Conservation (phyloP, 257 asterid species). For the Fraxinus americana region DNA sequence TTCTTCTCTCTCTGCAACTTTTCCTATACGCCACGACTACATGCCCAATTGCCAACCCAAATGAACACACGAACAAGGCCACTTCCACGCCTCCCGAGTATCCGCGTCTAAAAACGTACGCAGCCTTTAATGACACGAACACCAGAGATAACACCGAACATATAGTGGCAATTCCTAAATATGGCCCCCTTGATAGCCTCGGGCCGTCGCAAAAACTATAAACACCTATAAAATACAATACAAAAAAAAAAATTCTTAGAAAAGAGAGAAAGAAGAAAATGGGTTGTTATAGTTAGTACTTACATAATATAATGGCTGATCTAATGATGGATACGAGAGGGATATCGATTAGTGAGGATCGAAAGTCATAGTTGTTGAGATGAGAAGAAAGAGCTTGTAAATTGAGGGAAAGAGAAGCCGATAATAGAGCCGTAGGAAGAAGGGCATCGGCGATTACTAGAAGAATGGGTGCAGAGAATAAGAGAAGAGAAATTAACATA, state of each 20-base stretch:
- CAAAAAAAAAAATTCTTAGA: too few relatives aligned
- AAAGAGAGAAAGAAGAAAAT: too few relatives aligned
- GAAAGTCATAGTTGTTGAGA: slow-evolving; percentile 70
- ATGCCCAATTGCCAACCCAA: slow-evolving; percentile 73
- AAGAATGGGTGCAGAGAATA: slow-evolving; percentile 81
- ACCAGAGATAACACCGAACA: slow-evolving; percentile 79
- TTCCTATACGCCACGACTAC: slow-evolving; percentile 82
- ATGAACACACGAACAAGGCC: slow-evolving; percentile 63
- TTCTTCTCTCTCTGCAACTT: slow-evolving; percentile 81
- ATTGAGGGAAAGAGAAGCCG: slow-evolving; percentile 50
- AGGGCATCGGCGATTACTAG: slow-evolving; percentile 75
- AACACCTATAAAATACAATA: slow-evolving; percentile 48
- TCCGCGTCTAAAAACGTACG: slow-evolving; percentile 53
- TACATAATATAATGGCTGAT: slow-evolving; percentile 81
- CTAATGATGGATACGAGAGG: slow-evolving; percentile 78
- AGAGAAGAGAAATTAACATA: slow-evolving; percentile 66
- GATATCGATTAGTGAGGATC: slow-evolving; percentile 81
- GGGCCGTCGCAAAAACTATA: slow-evolving; percentile 94
- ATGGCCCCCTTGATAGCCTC: slow-evolving; percentile 69
- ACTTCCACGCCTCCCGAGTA: slow-evolving; percentile 20
- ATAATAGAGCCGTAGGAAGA: slow-evolving; percentile 78
- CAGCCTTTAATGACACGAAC: slow-evolving; percentile 76
- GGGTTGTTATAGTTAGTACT: slow-evolving; percentile 25
- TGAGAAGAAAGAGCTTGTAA: slow-evolving; percentile 42
- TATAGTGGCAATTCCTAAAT: slow-evolving; percentile 65